phyloP scores from a whole-genome alignment of 352 stramenopile genomes.

The Thalassiosira hispida region DNA sequence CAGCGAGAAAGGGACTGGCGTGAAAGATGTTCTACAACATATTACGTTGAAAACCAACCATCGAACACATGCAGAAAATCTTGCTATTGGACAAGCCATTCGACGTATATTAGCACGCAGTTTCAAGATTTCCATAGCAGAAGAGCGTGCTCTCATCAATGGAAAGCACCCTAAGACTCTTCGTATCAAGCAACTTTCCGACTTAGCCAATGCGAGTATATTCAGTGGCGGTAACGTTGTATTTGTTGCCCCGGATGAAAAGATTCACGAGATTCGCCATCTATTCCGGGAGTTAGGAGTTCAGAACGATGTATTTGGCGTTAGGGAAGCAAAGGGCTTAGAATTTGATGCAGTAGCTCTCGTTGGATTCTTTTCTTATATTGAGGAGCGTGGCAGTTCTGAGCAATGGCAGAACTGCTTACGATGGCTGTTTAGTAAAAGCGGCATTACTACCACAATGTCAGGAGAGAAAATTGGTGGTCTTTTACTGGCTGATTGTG shows the following conservation, averaged over 20 bases:
- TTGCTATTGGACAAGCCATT: constrained; percentile 19
- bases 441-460: constrained; percentile 12
- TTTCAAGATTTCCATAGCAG: constrained; percentile 4
- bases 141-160: constrained; percentile 15
- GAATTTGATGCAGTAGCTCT: constrained; percentile 39
- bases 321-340: constrained; percentile 39
- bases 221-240: constrained; percentile 28
- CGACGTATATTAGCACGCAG: constrained; percentile 17
- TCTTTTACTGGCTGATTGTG: constrained; percentile 29
- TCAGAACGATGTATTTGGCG: constrained; percentile 41
- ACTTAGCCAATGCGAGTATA: constrained; percentile 8
- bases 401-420: constrained; percentile 29
- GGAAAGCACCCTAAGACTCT: constrained; percentile 7
- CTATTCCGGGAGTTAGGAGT: constrained; percentile 18
- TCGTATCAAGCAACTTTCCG: not conserved
- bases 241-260: constrained; percentile 34
- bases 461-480: constrained; percentile 23
- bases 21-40: constrained; percentile 38
- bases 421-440: constrained; percentile 16
- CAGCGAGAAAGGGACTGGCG: not conserved
- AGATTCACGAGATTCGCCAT: constrained; percentile 19
- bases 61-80: constrained; percentile 35
- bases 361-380: constrained; percentile 23
- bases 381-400: constrained; percentile 24
- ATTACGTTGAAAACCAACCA: constrained; percentile 35